Conservation (phyloP, 192 early-diverging fungal genomes). For the Rhizophagus prolifer region DNA sequence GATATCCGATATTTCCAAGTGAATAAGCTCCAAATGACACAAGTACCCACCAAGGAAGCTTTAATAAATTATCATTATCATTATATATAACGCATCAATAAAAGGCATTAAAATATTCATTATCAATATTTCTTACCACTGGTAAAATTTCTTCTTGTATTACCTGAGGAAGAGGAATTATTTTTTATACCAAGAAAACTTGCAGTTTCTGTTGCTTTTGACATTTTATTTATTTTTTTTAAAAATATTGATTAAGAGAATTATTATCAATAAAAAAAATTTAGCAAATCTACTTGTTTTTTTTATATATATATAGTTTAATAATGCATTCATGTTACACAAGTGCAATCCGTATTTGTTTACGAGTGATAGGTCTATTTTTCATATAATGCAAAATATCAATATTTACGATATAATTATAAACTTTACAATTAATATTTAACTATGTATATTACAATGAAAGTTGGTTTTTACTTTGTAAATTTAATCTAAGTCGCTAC, state of each 20-base stretch:
- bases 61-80: background rate
- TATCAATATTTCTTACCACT: background rate
- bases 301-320: background rate
- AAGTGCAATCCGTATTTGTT: too few species aligned
- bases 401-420: too few species aligned
- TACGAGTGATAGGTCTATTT: too few species aligned
- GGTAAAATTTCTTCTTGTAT: conserved; percentile 4
- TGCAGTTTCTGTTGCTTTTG: background rate
- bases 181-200: background rate
- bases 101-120: background rate
- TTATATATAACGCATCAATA: background rate
- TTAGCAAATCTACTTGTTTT: too few species aligned
- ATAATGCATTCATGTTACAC: too few species aligned
- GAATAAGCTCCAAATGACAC: conserved; percentile 90
- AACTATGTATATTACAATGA: too few species aligned
- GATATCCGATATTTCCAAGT: conserved; percentile 82
- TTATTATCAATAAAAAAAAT: too few species aligned
- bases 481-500: too few species aligned
- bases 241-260: too few species aligned
- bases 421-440: too few species aligned
- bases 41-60: conserved; percentile 78
- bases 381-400: too few species aligned
- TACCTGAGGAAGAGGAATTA: background rate
- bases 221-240: background rate
- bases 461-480: too few species aligned